phyloP scores from a whole-genome alignment of 176 grass and related monocot genomes.

The Juncus inflexus region DNA sequence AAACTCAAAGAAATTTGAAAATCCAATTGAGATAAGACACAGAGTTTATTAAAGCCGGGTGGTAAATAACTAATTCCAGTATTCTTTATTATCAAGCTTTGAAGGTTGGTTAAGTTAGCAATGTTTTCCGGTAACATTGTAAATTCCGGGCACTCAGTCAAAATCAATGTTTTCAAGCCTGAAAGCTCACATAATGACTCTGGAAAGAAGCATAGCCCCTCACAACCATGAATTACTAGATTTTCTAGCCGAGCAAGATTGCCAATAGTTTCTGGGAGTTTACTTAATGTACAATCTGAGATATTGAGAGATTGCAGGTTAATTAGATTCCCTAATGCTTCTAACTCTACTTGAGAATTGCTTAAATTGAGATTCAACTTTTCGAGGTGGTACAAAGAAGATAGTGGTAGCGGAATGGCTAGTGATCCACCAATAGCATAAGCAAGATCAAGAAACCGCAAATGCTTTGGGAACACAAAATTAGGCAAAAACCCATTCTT shows the following conservation, averaged over 20 bases:
- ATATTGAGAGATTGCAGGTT: no score
- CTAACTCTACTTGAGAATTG: no score
- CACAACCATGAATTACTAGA: not conserved
- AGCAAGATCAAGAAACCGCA: not conserved
- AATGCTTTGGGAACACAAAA: not conserved
- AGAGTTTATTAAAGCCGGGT: not conserved
- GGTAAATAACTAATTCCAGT: not conserved
- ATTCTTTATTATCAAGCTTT: not conserved
- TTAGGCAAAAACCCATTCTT: no score
- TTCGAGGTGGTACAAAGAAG: no score
- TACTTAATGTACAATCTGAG: not conserved
- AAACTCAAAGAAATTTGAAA: no score
- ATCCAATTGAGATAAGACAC: not conserved
- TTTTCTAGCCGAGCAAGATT: slow-evolving; percentile 9
- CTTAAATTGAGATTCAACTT: no score
- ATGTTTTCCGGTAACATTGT: not conserved
- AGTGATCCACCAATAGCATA: no score
- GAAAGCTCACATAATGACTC: slow-evolving; percentile 16
- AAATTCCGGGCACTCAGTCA: not conserved
- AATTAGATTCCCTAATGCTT: no score
- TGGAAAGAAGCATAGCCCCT: not conserved
- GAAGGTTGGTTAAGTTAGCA: not conserved
- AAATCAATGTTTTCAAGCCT: slow-evolving; percentile 3
- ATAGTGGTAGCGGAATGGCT: no score
- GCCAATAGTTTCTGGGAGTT: slow-evolving; percentile 6